phyloP scores from a whole-genome alignment of 1,284 basidiomycete genomes.

The Farysia itapuensis region DNA sequence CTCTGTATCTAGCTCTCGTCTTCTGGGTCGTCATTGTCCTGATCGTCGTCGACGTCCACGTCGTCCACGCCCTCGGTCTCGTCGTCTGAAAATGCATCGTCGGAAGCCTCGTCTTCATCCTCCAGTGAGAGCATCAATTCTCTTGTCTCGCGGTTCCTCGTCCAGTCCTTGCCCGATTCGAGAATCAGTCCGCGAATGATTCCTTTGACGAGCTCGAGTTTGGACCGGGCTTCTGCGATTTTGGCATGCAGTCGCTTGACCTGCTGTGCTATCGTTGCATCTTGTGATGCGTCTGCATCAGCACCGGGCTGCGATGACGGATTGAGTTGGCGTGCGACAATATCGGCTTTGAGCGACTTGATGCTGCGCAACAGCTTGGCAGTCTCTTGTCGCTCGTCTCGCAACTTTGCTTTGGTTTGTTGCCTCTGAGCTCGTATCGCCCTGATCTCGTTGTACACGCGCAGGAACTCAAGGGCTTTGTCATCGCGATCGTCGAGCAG shows the following conservation, averaged over 20 bases:
- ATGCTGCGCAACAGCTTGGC: constrained; percentile 18
- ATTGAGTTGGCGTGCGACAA: constrained; percentile 17
- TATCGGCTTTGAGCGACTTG: constrained; percentile 28
- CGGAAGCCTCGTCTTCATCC: constrained; percentile 35
- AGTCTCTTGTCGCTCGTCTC: constrained; percentile 21
- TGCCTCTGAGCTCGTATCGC: constrained; percentile 15
- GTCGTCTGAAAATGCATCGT: constrained; percentile 35
- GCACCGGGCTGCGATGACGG: constrained; percentile 3
- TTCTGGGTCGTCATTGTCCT: constrained; percentile 9
- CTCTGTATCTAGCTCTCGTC: too few species aligned
- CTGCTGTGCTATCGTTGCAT: constrained; percentile 12
- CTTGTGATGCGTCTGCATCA: constrained; percentile 17
- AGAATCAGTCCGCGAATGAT: constrained; percentile 27
- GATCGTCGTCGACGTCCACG: constrained; percentile 10
- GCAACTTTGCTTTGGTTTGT: constrained; percentile 11
- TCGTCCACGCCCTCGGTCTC: constrained; percentile 9
- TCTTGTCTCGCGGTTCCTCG: constrained; percentile 14
- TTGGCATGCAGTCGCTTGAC: constrained; percentile 26
- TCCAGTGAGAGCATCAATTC: constrained; percentile 31
- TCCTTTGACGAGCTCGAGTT: constrained; percentile 38
- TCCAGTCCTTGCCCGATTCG: constrained; percentile 39
- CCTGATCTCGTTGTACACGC: constrained; percentile 15
- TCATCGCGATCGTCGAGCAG: constrained; percentile 31
- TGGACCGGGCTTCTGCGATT: constrained; percentile 29
- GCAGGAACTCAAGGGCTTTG: constrained; percentile 29